Evolutionary conservation across 2,329 filamentous ascomycete species (phyloP).

Genomic region (Lachnellula occidentalis): DNA sequence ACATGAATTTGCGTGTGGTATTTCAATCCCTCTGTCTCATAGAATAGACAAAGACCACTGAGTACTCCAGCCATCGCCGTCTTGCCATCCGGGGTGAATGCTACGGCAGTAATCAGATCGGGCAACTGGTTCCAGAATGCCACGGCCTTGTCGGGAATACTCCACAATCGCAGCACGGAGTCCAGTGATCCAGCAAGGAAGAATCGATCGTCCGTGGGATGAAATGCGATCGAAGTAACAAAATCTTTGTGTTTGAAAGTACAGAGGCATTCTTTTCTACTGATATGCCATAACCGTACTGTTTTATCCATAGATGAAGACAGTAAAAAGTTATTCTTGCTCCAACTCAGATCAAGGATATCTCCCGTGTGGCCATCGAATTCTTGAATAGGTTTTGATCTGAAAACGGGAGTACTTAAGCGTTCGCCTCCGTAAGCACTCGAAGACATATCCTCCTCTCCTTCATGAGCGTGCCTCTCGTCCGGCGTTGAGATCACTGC

Average conservation of each 20-base stretch:
- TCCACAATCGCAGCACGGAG: conserved; percentile 84
- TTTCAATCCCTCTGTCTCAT: conserved; percentile 86
- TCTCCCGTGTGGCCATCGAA: conserved; percentile 81
- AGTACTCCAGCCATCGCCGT: conserved; percentile 83
- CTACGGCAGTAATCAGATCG: conserved; percentile 89
- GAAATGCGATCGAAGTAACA: conserved; percentile 90
- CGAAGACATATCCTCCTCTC: conserved; percentile 53
- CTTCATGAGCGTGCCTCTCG: conserved; percentile 69
- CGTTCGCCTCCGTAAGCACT: conserved; percentile 49
- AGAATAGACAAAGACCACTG: conserved; percentile 81
- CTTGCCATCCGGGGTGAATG: conserved; percentile 88
- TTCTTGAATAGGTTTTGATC: conserved; percentile 68
- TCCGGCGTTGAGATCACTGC: conserved; percentile 77
- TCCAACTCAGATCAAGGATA: conserved; percentile 91
- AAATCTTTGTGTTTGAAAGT: conserved; percentile 94
- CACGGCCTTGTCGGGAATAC: conserved; percentile 92
- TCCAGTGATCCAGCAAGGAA: conserved; percentile 93
- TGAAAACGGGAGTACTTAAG: conserved; percentile 87
- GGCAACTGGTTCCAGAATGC: conserved; percentile 72
- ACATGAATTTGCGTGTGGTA: conserved; percentile 83
- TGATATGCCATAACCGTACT: conserved; percentile 89
- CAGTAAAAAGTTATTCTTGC: conserved; percentile 95
- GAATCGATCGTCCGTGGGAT: conserved; percentile 91
- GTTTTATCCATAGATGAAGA: conserved; percentile 99
- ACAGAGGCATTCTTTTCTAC: conserved; percentile 77